Percentiles rank a stretch among this genome's conserved stretches.
These are phyloP conservation scores for Coniochaeta prunicola DNA, from an alignment of 2,329 filamentous ascomycete species.

Conservation along the genomic window DNA sequence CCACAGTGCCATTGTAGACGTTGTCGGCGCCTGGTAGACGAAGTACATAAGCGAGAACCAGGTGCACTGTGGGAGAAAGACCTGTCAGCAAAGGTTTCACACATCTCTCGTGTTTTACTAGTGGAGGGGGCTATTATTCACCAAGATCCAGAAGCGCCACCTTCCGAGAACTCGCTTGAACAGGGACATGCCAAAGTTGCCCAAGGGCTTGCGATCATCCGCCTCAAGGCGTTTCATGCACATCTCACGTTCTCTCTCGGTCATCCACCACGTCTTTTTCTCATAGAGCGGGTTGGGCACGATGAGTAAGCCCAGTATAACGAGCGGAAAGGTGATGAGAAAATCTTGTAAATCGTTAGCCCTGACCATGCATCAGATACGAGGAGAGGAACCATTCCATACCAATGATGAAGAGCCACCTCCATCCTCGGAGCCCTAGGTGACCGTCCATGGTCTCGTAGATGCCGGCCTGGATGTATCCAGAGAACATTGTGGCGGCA, in stretches of 20 bases:
- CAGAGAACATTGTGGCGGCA: constrained; percentile 39
- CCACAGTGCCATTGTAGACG: constrained; percentile 14
- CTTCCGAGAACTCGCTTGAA: constrained; percentile 13
- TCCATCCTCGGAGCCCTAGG: constrained; percentile 35
- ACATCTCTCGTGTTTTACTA: not conserved
- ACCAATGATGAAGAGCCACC: constrained; percentile 36
- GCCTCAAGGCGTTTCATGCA: constrained; percentile 20
- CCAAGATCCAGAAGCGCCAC: constrained; percentile 13
- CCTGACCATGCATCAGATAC: not conserved
- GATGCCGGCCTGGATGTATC: constrained; percentile 39
- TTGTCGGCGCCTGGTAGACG: constrained; percentile 13
- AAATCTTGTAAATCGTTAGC: constrained; percentile 7
- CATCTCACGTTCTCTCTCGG: constrained; percentile 19
- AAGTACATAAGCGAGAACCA: constrained; percentile 16
- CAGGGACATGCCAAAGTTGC: constrained; percentile 9
- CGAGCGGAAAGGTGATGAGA: constrained; percentile 11
- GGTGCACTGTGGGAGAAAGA: constrained; percentile 5
- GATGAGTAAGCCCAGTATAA: constrained; percentile 10
- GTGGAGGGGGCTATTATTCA: not conserved
- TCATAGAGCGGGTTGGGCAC: constrained; percentile 16
- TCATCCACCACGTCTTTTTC: constrained; percentile 23
- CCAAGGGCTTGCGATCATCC: constrained; percentile 12
- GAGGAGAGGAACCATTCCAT: constrained; percentile 19
- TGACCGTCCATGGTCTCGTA: constrained; percentile 39
- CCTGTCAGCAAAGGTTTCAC: not conserved